Percentiles rank a stretch among this genome's conserved stretches.
phyloP scores from a whole-genome alignment of 805 yeast genomes.

The Brettanomyces bruxellensis region DNA sequence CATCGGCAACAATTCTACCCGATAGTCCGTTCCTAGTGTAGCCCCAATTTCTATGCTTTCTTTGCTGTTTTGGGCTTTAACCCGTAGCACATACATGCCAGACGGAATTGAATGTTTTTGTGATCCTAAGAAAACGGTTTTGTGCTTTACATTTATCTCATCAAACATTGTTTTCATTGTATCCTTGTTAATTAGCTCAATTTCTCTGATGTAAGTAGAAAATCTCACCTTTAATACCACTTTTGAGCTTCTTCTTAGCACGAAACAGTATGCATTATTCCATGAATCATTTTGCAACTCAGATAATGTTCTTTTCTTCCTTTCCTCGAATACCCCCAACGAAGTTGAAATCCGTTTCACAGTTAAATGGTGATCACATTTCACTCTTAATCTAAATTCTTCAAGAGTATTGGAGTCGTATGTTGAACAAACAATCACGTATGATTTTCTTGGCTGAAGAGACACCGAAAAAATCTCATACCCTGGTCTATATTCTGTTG shows the following conservation, averaged over 20 bases:
- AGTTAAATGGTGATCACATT: neutral
- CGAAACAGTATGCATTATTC: neutral
- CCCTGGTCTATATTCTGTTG: conserved; percentile 27
- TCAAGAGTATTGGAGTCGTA: conserved; percentile 25
- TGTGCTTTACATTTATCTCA: neutral
- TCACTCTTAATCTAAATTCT: conserved; percentile 11
- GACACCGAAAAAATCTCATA: conserved; percentile 16
- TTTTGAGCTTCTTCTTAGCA: conserved; percentile 5
- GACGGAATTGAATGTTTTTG: neutral
- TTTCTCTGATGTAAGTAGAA: neutral
- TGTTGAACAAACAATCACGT: conserved; percentile 39
- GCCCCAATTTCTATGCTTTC: neutral
- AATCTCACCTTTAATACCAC: conserved; percentile 1
- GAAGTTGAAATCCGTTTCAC: neutral
- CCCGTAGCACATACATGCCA: neutral
- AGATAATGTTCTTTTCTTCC: neutral
- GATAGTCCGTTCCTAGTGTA: neutral
- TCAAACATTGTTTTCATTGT: neutral
- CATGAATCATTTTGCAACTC: conserved; percentile 5
- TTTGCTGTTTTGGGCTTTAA: neutral
- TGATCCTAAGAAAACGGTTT: neutral
- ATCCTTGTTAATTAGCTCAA: neutral
- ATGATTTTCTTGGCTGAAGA: conserved; percentile 27
- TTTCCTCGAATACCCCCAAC: neutral
- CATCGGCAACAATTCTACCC: neutral